Conservation (phyloP, 2,329 filamentous ascomycete genomes). For the Cryphonectria carpinicola region DNA sequence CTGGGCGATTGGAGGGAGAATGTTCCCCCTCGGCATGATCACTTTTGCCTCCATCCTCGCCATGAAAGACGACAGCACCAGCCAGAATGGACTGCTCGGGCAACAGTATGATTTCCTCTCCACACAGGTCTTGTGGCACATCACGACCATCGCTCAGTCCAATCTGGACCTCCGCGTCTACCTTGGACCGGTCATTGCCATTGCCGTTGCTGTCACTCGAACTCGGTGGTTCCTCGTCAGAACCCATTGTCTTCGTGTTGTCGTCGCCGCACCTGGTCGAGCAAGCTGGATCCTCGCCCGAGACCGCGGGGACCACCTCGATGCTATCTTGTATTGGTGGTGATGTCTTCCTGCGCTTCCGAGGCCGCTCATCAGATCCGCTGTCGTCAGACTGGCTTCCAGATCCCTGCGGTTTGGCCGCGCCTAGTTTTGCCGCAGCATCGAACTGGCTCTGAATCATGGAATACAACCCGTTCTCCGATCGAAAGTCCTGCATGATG, state of each 20-base stretch:
- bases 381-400: slow-evolving; percentile 36
- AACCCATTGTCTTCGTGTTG: slow-evolving; percentile 5
- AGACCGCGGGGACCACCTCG: slow-evolving; percentile 18
- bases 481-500: slow-evolving; percentile 66
- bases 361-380: slow-evolving; percentile 34
- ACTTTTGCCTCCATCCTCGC: background rate
- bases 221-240: background rate
- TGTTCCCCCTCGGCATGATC: background rate
- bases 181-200: background rate
- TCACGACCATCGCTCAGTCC: background rate
- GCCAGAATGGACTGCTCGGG: slow-evolving; percentile 21
- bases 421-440: slow-evolving; percentile 46
- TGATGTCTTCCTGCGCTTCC: slow-evolving; percentile 30
- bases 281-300: background rate
- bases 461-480: slow-evolving; percentile 73
- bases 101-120: slow-evolving; percentile 20
- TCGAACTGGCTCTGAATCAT: slow-evolving; percentile 72
- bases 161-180: background rate
- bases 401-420: slow-evolving; percentile 37
- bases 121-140: background rate
- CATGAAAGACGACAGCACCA: background rate
- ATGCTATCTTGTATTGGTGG: slow-evolving; percentile 25
- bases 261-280: slow-evolving; percentile 6
- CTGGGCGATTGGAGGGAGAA: background rate
- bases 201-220: background rate